A percentile compares a stretch with the other conserved stretches of the same genome.
phyloP scores from a whole-genome alignment of 2,329 filamentous ascomycete genomes.

The Penicillium palitans region DNA sequence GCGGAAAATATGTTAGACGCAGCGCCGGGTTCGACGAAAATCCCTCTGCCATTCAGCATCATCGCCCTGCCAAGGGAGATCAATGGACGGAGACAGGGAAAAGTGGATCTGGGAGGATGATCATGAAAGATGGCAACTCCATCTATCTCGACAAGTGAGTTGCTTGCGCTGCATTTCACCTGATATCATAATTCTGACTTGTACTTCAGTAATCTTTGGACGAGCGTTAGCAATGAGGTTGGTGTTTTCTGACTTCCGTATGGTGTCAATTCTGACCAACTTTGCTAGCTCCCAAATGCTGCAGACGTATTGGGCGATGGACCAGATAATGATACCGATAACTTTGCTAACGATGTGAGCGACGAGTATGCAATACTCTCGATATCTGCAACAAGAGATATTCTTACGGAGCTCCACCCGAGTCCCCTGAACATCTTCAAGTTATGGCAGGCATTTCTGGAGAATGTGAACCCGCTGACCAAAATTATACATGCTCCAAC shows the following conservation, averaged over 20 bases:
- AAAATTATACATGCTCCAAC: conserved; percentile 71
- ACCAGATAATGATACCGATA: conserved; percentile 12
- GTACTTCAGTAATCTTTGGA: conserved; percentile 20
- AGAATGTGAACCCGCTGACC: conserved; percentile 62
- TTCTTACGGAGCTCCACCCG: conserved; percentile 20
- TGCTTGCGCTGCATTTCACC: background rate
- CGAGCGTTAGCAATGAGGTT: conserved; percentile 26
- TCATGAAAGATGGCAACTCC: conserved; percentile 26
- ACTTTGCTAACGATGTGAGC: conserved; percentile 11
- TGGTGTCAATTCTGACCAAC: conserved; percentile 1
- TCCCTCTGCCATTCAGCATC: background rate
- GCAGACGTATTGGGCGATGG: conserved; percentile 19
- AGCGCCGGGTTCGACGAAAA: background rate
- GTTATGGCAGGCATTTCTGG: conserved; percentile 30
- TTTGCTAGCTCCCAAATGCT: conserved; percentile 22
- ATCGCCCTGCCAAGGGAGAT: too few species aligned
- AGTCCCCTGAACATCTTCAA: conserved; percentile 26
- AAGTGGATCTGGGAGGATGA: conserved; percentile 22
- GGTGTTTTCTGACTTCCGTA: background rate
- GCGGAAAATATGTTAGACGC: conserved; percentile 12
- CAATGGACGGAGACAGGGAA: background rate
- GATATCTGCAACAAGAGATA: background rate
- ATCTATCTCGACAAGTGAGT: conserved; percentile 28
- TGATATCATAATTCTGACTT: conserved; percentile 1
- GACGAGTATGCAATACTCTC: conserved; percentile 18